Evolutionary conservation across 139 green algal genomes (phyloP), one percentile per base, ranked within the genome.

Genomic region (Pseudopediastrum boryanum): DNA sequence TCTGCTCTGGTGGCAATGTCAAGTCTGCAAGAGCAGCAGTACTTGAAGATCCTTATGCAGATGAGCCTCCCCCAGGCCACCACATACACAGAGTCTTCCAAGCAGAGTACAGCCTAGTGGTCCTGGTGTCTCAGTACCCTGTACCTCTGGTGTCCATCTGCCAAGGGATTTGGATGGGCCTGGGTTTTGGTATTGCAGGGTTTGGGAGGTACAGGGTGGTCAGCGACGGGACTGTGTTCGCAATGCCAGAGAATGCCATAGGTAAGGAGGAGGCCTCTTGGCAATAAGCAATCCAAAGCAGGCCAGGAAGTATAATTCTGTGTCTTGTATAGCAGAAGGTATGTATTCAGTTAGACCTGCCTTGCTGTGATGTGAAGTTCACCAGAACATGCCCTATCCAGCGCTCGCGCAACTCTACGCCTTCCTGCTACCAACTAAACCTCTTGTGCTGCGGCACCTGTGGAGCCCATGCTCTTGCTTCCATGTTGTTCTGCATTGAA

Each of bases 111-210:
- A 48, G 31, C 29, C 71, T 61, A n/a, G 21, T 80, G 29, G 42
- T 80, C 42, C n/a, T 72, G 0, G 52, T 27, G 29, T 42, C 58
- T 5, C 4, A 12, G 10, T 48, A 63, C 73, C 25, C 21, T 21
- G 31, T 71, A 42, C 72, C 72, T 1, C 7, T 80, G 39, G 73
- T 80, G 16, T 31, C 73, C 0, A 46, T 66, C 31, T 80, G 73
- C 59, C 43, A 80, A 48, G 73, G 73, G 59, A 80, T 80, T 3
- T 80, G 73, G 73, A 80, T 80, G 73, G 73, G 73, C 12, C 38
- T 80, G 35, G 73, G 73, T 10, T 80, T 80, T 61, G 73, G 73
- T 1, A 44, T 80, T 35, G 73, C 73, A 0, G 73, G 73, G 1
- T 80, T 50, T 56, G 58, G 42, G 9, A 33, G 43, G 4, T 46